Evolutionary conservation across 2,329 filamentous ascomycete genomes (phyloP).

Genomic region (Chaetomiaceae sp.): DNA sequence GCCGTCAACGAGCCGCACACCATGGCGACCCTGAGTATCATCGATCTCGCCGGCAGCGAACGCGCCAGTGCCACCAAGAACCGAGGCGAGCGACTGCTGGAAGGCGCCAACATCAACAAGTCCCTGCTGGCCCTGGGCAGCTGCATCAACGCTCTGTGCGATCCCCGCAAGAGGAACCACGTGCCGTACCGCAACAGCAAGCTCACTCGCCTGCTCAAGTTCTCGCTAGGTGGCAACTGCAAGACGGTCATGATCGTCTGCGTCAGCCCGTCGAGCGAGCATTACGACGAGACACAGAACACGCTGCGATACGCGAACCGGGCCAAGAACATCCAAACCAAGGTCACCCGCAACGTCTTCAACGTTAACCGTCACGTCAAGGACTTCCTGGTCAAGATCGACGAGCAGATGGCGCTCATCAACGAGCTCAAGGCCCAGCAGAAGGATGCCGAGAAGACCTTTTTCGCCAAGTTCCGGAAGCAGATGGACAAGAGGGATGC

Average conservation of each 20-base stretch:
- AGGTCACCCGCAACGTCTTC: conserved; percentile 98
- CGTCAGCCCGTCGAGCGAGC: conserved; percentile 90
- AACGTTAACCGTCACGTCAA: conserved; percentile 99
- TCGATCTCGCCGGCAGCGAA: conserved; percentile 94
- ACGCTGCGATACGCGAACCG: conserved; percentile 95
- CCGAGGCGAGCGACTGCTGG: conserved; percentile 80
- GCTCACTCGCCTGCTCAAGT: conserved; percentile 89
- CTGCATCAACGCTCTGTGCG: conserved; percentile 97
- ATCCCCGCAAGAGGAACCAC: conserved; percentile 85
- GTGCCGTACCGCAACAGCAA: conserved; percentile 98
- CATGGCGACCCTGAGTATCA: conserved; percentile 97
- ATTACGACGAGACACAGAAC: conserved; percentile 98
- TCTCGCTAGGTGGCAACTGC: conserved; percentile 95
- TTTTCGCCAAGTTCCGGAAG: conserved; percentile 86
- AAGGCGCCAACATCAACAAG: conserved; percentile 99
- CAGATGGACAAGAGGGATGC: conserved; percentile 79
- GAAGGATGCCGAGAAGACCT: conserved; percentile 76
- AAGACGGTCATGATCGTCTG: conserved; percentile 99
- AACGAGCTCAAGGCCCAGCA: conserved; percentile 92
- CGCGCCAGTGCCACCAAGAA: conserved; percentile 96
- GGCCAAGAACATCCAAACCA: conserved; percentile 99
- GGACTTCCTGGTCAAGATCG: conserved; percentile 98
- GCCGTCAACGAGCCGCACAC: conserved; percentile 91
- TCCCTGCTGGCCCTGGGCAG: conserved; percentile 89
- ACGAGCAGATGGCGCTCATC: conserved; percentile 96